phyloP scores from a whole-genome alignment of 257 asterid genomes.

The Fraxinus americana region DNA sequence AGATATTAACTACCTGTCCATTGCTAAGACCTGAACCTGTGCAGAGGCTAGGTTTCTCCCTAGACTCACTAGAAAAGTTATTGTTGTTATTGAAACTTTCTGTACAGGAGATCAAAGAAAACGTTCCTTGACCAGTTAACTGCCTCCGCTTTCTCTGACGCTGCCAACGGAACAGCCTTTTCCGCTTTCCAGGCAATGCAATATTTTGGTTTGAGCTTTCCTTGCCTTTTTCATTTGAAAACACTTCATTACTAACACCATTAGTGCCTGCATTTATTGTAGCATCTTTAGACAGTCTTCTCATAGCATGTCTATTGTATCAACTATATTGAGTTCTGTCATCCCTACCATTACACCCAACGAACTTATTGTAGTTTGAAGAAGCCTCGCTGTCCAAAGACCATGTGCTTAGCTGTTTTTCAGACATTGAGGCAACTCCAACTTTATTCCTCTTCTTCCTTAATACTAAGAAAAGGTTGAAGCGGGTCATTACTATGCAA shows the following conservation, averaged over 20 bases:
- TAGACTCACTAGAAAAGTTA: constrained; percentile 21
- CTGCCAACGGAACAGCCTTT: constrained; percentile 59
- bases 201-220: constrained; percentile 34
- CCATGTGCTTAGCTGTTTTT: constrained; percentile 32
- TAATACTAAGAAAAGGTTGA: constrained; percentile 39
- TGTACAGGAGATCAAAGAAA: constrained; percentile 36
- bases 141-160: constrained; percentile 56
- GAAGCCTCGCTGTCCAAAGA: constrained; percentile 37
- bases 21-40: constrained; percentile 29
- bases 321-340: constrained; percentile 25
- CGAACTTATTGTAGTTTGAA: constrained; percentile 29
- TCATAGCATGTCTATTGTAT: constrained; percentile 7
- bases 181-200: constrained; percentile 46
- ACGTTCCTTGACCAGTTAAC: constrained; percentile 37
- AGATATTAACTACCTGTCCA: constrained; percentile 31
- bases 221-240: constrained; percentile 28
- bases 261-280: constrained; percentile 39
- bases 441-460: constrained; percentile 56
- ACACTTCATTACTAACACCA: constrained; percentile 32
- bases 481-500: neutral
- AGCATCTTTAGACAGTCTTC: constrained; percentile 31
- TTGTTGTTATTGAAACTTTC: constrained; percentile 27
- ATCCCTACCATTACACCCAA: constrained; percentile 36
- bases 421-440: constrained; percentile 32
- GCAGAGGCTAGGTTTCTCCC: constrained; percentile 7